Percentiles rank a stretch among this genome's conserved stretches.
Evolutionary conservation across 2,329 filamentous ascomycete genomes (phyloP).

Genomic region (Cercospora sp.): DNA sequence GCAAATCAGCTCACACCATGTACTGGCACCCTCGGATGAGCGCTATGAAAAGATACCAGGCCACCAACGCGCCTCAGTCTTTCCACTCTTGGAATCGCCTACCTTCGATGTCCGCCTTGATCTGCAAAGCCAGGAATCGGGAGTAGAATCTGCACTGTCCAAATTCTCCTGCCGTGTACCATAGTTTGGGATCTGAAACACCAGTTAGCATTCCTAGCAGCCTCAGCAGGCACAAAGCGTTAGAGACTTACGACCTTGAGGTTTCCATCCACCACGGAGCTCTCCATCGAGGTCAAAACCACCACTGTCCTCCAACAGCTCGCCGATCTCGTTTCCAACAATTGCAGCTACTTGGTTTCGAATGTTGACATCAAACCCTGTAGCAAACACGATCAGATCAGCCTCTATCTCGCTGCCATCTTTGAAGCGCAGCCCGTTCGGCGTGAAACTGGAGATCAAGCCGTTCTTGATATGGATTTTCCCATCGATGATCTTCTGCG

Average conservation of each 20-base stretch:
- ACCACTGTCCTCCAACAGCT: neutral
- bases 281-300: neutral
- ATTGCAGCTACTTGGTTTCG: neutral
- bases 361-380: neutral
- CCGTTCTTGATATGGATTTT: neutral
- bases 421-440: neutral
- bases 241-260: neutral
- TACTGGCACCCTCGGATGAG: neutral
- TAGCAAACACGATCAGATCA: neutral
- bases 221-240: neutral
- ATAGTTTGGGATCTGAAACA: constrained; percentile 41
- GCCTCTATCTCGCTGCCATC: neutral
- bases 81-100: constrained; percentile 14
- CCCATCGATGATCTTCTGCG: neutral
- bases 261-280: neutral
- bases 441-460: neutral
- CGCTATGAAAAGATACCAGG: neutral
- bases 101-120: constrained; percentile 41
- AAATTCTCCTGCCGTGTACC: constrained; percentile 50
- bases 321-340: neutral
- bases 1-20: neutral
- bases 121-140: constrained; percentile 48
- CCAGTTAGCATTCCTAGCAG: neutral
- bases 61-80: neutral
- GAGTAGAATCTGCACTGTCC: constrained; percentile 51